Percentiles rank a stretch among this genome's conserved stretches.
Evolutionary conservation across 2,329 filamentous ascomycete genomes (phyloP).

Genomic region (Metarhizium sp.): DNA sequence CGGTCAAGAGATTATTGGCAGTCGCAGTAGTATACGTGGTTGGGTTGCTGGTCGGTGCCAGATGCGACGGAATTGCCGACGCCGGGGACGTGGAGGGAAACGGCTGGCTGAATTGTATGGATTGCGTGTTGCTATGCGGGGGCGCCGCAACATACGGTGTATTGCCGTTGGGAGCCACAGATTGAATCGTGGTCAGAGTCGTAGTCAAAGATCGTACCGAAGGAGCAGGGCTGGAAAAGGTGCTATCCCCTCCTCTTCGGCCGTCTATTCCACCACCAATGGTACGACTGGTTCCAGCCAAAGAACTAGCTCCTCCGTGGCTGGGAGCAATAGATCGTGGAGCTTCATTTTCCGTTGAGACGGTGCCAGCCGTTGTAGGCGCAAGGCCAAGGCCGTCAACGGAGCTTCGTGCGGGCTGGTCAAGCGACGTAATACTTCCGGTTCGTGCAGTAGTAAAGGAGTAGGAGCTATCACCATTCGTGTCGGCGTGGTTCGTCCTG

Average conservation of each 20-base stretch:
- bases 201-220: constrained; percentile 75
- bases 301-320: constrained; percentile 50
- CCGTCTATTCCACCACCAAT: constrained; percentile 56
- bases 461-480: constrained; percentile 35
- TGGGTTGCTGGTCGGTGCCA: constrained; percentile 49
- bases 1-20: constrained; percentile 71
- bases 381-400: constrained; percentile 44
- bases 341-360: constrained; percentile 75
- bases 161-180: constrained; percentile 50
- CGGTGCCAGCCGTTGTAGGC: constrained; percentile 56
- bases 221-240: constrained; percentile 74
- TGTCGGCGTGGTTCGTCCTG: constrained; percentile 9
- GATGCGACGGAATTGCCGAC: constrained; percentile 63
- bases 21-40: constrained; percentile 70
- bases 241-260: constrained; percentile 62
- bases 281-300: constrained; percentile 66
- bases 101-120: constrained; percentile 56
- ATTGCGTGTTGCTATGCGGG: constrained; percentile 32
- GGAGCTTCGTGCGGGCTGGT: constrained; percentile 51
- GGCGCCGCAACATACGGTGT: constrained; percentile 16
- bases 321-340: constrained; percentile 67
- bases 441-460: constrained; percentile 49
- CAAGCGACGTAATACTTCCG: constrained; percentile 44
- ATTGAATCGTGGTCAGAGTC: constrained; percentile 79
- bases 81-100: constrained; percentile 56